These are phyloP conservation scores for slime mould (Dictyostelium discoideum) DNA, from an alignment of 78 protist genomes.

Conservation along the genomic window dicty_2.7 NC_007091.3:899501-900000, in stretches of 20 bases:
- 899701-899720: conserved; percentile 7
- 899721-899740: conserved; percentile 32
- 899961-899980: not conserved
- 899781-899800: conserved; percentile 61
- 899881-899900: conserved; percentile 59
- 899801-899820: not conserved
- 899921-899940: conserved; percentile 15
- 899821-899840: conserved; percentile 38
- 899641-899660: not conserved
- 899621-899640: not conserved
- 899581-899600: not conserved
- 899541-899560: conserved; percentile 10
- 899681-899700: not conserved
- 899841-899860: conserved; percentile 44
- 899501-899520: not conserved
- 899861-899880: conserved; percentile 67
- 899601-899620: not conserved
- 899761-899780: conserved; percentile 65
- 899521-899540: conserved; percentile 37
- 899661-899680: not conserved
- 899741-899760: conserved; percentile 74
- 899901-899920: conserved; percentile 61
- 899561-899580: not conserved
- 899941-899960: too few relatives aligned
- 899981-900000: too few relatives aligned